A percentile compares a stretch with the other conserved stretches of the same genome.
Conservation (phyloP, 352 stramenopile genomes). For the Bremia lactucae region DNA sequence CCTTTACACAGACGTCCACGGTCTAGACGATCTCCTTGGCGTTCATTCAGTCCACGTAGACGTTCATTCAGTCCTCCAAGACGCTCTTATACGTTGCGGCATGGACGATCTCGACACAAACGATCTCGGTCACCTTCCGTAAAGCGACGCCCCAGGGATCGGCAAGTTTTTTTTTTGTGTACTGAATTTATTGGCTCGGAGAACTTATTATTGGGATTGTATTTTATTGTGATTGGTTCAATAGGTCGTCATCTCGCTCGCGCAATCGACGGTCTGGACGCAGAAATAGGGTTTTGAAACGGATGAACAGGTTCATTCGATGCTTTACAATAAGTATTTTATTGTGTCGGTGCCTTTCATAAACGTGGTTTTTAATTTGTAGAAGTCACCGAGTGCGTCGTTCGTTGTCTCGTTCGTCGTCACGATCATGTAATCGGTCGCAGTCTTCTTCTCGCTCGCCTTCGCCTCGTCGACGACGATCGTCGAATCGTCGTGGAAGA, state of each 20-base stretch:
- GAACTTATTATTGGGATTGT: background rate
- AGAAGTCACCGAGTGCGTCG: slow-evolving; percentile 11
- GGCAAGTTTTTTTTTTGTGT: slow-evolving; percentile 4
- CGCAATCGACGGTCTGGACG: slow-evolving; percentile 9
- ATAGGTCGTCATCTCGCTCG: slow-evolving; percentile 25
- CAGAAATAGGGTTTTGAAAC: slow-evolving; percentile 3
- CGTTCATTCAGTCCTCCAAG: background rate
- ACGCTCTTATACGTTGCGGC: slow-evolving; percentile 1
- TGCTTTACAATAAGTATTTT: too few relatives aligned
- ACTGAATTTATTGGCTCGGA: background rate
- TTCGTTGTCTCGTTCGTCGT: slow-evolving; percentile 18
- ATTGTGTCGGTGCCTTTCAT: too few relatives aligned
- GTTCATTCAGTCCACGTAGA: slow-evolving; percentile 6
- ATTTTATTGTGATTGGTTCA: background rate
- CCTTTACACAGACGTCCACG: slow-evolving; percentile 4
- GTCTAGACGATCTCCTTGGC: too few relatives aligned
- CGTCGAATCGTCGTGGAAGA: slow-evolving; percentile 16
- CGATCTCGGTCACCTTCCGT: slow-evolving; percentile 18
- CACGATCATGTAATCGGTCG: slow-evolving; percentile 12
- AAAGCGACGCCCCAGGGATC: slow-evolving; percentile 12
- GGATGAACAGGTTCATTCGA: slow-evolving; percentile 9
- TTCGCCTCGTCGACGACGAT: slow-evolving; percentile 17
- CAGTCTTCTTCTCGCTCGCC: slow-evolving; percentile 21
- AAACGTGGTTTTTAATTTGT: too few relatives aligned
- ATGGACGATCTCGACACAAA: slow-evolving; percentile 9